Conservation (phyloP, 1,284 basidiomycete genomes). For the Naganishia liquefaciens region DNA sequence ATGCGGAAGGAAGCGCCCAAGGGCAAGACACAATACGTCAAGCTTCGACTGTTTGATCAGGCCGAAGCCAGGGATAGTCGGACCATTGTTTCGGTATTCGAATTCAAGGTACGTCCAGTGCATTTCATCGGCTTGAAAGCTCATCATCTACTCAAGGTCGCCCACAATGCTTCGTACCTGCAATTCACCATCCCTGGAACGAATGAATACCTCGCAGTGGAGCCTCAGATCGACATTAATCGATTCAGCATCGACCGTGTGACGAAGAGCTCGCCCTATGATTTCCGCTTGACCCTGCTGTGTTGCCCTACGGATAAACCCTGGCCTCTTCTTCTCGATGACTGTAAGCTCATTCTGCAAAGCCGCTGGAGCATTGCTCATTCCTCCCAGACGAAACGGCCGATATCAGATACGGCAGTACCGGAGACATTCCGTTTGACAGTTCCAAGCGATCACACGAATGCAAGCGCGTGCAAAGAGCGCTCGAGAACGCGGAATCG, state of each 20-base stretch:
- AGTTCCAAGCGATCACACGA: slow-evolving; percentile 44
- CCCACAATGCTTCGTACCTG: slow-evolving; percentile 41
- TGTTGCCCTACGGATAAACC: slow-evolving; percentile 50
- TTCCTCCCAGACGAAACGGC: slow-evolving; percentile 43
- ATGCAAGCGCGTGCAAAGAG: slow-evolving; percentile 44
- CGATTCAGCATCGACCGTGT: slow-evolving; percentile 38
- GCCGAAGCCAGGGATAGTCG: slow-evolving; percentile 30
- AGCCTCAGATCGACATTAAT: slow-evolving; percentile 34
- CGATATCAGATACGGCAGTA: slow-evolving; percentile 48
- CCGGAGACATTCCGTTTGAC: slow-evolving; percentile 51
- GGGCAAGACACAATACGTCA: slow-evolving; percentile 35
- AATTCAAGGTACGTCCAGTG: slow-evolving; percentile 42
- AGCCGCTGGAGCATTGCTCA: background rate
- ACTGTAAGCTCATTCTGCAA: slow-evolving; percentile 39
- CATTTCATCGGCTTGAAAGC: background rate
- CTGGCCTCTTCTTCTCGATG: slow-evolving; percentile 53
- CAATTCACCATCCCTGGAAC: slow-evolving; percentile 43
- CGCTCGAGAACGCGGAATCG: slow-evolving; percentile 33
- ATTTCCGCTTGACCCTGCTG: slow-evolving; percentile 49
- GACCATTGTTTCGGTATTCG: slow-evolving; percentile 39
- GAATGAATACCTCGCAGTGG: slow-evolving; percentile 37
- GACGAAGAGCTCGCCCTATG: slow-evolving; percentile 38
- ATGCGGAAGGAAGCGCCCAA: slow-evolving; percentile 15
- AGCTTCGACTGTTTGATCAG: slow-evolving; percentile 35
- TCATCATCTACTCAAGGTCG: slow-evolving; percentile 9